These are phyloP conservation scores for Chrysopogon serrulatus DNA, from an alignment of 176 grass and related monocot species.

Conservation along the genomic window DNA sequence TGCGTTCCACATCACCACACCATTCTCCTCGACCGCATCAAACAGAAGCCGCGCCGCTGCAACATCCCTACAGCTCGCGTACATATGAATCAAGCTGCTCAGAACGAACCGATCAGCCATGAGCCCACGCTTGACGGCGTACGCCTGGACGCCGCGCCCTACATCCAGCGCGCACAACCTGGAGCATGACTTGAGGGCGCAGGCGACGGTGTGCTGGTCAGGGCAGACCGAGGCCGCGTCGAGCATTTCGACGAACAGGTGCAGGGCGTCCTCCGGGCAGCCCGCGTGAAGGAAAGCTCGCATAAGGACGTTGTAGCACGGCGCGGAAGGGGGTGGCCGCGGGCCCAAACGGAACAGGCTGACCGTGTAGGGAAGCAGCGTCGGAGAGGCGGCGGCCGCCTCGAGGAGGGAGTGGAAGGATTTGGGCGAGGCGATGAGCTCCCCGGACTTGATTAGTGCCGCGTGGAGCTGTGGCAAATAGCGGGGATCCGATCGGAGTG, in stretches of 20 bases:
- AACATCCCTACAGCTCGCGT: slow-evolving; percentile 40
- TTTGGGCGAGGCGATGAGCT: slow-evolving; percentile 23
- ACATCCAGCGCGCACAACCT: background rate
- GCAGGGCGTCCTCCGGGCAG: slow-evolving; percentile 32
- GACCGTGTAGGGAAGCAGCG: slow-evolving; percentile 46
- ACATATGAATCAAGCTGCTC: slow-evolving; percentile 62
- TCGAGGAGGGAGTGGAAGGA: slow-evolving; percentile 49
- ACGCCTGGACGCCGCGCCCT: slow-evolving; percentile 43
- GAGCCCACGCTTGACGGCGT: slow-evolving; percentile 44
- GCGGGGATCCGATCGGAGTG: background rate
- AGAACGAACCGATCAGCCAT: slow-evolving; percentile 51
- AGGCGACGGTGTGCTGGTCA: slow-evolving; percentile 53
- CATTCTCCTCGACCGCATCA: background rate
- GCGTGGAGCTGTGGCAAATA: slow-evolving; percentile 47
- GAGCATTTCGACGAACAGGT: slow-evolving; percentile 68
- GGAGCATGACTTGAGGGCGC: slow-evolving; percentile 53
- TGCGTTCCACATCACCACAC: slow-evolving; percentile 45
- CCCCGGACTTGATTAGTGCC: slow-evolving; percentile 49
- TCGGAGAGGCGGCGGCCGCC: slow-evolving; percentile 21
- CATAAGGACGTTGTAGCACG: slow-evolving; percentile 51
- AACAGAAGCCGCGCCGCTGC: slow-evolving; percentile 38
- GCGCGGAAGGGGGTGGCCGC: background rate
- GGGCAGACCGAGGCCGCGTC: background rate
- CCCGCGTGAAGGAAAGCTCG: slow-evolving; percentile 34
- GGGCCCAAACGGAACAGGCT: slow-evolving; percentile 33